phyloP scores from a whole-genome alignment of 805 yeast genomes.

The Spathaspora passalidarum region DNA sequence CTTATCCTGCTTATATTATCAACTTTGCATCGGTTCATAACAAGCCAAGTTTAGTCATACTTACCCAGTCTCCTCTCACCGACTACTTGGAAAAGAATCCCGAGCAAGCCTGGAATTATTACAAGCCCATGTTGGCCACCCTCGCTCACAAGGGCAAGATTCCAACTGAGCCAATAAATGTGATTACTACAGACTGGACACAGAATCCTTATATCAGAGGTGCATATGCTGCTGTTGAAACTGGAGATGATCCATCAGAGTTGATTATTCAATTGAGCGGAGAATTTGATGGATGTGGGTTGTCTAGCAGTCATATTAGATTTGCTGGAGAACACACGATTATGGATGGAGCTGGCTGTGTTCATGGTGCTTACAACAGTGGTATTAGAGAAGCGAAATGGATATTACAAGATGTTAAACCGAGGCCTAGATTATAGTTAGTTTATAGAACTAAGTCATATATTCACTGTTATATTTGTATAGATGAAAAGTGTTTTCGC shows the following conservation, averaged over 20 bases:
- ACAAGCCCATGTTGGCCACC: slow-evolving; percentile 50
- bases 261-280: slow-evolving; percentile 58
- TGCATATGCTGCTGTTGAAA: slow-evolving; percentile 69
- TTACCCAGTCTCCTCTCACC: slow-evolving; percentile 75
- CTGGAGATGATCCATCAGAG: slow-evolving; percentile 68
- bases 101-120: slow-evolving; percentile 51
- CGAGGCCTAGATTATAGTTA: neutral
- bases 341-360: slow-evolving; percentile 86
- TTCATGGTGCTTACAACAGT: slow-evolving; percentile 85
- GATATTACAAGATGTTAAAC: slow-evolving; percentile 18
- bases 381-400: slow-evolving; percentile 57
- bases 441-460: no score
- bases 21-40: slow-evolving; percentile 51
- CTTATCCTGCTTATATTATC: slow-evolving; percentile 59
- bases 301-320: slow-evolving; percentile 47
- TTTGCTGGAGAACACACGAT: slow-evolving; percentile 93
- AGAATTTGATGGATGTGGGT: slow-evolving; percentile 21
- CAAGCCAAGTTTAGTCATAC: slow-evolving; percentile 49
- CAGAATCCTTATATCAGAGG: slow-evolving; percentile 76
- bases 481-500: neutral
- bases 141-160: slow-evolving; percentile 11
- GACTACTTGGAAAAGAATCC: slow-evolving; percentile 53
- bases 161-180: slow-evolving; percentile 25
- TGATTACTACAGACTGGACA: slow-evolving; percentile 70
- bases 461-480: neutral